phyloP scores from a whole-genome alignment of 1,284 basidiomycete genomes.

The Porodaedalea pini region DNA sequence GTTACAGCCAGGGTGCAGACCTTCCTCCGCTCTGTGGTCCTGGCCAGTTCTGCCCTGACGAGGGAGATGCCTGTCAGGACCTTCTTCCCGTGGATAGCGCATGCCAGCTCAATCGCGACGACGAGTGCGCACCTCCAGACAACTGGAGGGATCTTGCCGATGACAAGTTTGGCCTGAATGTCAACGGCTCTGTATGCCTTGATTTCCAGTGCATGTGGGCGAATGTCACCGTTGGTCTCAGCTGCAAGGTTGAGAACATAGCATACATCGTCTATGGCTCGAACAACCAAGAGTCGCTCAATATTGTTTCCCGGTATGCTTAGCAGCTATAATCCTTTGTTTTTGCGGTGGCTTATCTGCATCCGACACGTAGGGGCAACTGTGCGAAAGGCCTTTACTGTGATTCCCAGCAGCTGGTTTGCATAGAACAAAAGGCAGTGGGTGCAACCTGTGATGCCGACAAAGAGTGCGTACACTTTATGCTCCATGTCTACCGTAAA shows the following conservation, averaged over 20 bases:
- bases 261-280: conserved; percentile 67
- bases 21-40: conserved; percentile 61
- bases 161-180: conserved; percentile 59
- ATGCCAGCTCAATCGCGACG: conserved; percentile 87
- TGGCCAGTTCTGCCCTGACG: conserved; percentile 81
- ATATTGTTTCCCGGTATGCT: conserved; percentile 74
- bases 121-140: conserved; percentile 69
- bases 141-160: conserved; percentile 64
- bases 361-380: conserved; percentile 49
- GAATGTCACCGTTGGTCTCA: conserved; percentile 60
- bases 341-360: not conserved
- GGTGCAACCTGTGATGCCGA: conserved; percentile 67
- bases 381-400: conserved; percentile 70
- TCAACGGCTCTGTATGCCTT: conserved; percentile 80
- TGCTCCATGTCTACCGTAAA: not conserved
- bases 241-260: conserved; percentile 76
- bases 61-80: conserved; percentile 66
- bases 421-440: conserved; percentile 54
- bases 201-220: conserved; percentile 62
- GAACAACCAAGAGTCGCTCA: conserved; percentile 53
- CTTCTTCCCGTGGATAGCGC: conserved; percentile 57
- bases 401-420: conserved; percentile 57
- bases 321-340: not conserved
- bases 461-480: conserved; percentile 62
- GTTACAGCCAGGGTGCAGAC: conserved; percentile 43